Evolutionary conservation across 345 rosid genomes (phyloP).

Genomic region (Viola odorata): DNA sequence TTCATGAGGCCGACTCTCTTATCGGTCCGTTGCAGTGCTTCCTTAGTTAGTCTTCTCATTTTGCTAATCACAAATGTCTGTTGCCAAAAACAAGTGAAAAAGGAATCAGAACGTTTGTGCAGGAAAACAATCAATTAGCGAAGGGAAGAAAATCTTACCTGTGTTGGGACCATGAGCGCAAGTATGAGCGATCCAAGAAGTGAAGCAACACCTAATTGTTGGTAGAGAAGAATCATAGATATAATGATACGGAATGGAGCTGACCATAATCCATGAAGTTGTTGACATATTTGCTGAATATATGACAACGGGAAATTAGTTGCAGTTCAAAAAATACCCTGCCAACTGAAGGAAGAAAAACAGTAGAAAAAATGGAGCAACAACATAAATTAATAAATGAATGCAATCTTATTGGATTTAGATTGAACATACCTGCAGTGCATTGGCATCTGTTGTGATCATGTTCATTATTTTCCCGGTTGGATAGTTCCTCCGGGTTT

Average conservation of each 20-base stretch:
- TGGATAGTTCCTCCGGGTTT: conserved; percentile 22
- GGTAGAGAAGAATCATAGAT: conserved; percentile 30
- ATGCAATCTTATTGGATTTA: background rate
- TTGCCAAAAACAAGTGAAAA: background rate
- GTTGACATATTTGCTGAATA: conserved; percentile 26
- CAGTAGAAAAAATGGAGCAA: background rate
- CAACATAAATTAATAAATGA: background rate
- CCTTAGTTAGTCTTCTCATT: conserved; percentile 29
- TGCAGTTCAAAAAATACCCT: background rate
- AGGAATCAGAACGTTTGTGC: background rate
- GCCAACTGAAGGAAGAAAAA: background rate
- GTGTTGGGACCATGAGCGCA: conserved; percentile 23
- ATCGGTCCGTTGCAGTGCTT: conserved; percentile 31
- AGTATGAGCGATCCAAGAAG: conserved; percentile 23
- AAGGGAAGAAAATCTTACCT: conserved; percentile 11
- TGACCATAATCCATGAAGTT: conserved; percentile 28
- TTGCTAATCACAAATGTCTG: conserved; percentile 26
- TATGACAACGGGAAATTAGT: background rate
- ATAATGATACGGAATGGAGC: conserved; percentile 30
- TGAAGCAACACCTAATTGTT: conserved; percentile 30
- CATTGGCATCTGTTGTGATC: conserved; percentile 33
- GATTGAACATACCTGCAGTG: conserved; percentile 23
- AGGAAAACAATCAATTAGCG: background rate
- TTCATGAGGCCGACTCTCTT: conserved; percentile 34
- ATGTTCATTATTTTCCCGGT: conserved; percentile 31